Evolutionary conservation across 2,329 filamentous ascomycete genomes (phyloP).

Genomic region (Clathrospora elynae): DNA sequence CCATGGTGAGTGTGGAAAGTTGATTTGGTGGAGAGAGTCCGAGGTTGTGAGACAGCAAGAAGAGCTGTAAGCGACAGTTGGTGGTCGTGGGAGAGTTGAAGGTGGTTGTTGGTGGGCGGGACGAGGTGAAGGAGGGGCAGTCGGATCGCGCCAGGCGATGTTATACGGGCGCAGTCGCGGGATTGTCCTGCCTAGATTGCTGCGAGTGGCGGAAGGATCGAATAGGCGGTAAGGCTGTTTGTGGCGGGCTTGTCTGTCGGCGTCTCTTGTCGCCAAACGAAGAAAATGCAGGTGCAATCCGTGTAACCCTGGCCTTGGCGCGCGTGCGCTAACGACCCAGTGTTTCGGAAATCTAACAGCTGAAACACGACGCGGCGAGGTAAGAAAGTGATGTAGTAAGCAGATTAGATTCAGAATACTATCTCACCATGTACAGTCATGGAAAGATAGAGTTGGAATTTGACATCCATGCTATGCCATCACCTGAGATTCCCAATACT

Average conservation of each 20-base stretch:
- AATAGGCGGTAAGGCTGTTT: constrained; percentile 18
- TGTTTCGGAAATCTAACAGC: constrained; percentile 21
- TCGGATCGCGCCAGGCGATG: constrained; percentile 45
- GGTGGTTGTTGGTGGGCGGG: constrained; percentile 24
- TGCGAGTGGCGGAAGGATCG: constrained; percentile 19
- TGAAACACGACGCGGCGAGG: constrained; percentile 13
- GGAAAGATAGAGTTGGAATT: constrained; percentile 88
- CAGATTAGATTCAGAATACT: constrained; percentile 76
- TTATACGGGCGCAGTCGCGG: constrained; percentile 31
- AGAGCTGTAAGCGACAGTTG: constrained; percentile 10
- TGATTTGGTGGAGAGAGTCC: constrained; percentile 5
- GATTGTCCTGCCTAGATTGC: constrained; percentile 16
- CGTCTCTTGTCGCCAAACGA: constrained; percentile 12
- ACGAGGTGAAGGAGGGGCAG: constrained; percentile 23
- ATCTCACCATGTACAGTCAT: constrained; percentile 96
- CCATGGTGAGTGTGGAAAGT: constrained; percentile 39
- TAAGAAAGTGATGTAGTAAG: constrained; percentile 32
- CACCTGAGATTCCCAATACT: constrained; percentile 4
- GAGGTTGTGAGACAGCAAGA: constrained; percentile 7
- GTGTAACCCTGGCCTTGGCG: constrained; percentile 21
- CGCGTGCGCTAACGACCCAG: constrained; percentile 18
- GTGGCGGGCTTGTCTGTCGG: constrained; percentile 25
- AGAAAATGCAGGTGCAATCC: constrained; percentile 36
- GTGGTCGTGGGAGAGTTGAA: constrained; percentile 19
- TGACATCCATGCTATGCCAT: constrained; percentile 92